Evolutionary conservation across 2,329 filamentous ascomycete species (phyloP), one percentile per base, ranked within the genome.

Genomic region (Metarhizium sp.): DNA sequence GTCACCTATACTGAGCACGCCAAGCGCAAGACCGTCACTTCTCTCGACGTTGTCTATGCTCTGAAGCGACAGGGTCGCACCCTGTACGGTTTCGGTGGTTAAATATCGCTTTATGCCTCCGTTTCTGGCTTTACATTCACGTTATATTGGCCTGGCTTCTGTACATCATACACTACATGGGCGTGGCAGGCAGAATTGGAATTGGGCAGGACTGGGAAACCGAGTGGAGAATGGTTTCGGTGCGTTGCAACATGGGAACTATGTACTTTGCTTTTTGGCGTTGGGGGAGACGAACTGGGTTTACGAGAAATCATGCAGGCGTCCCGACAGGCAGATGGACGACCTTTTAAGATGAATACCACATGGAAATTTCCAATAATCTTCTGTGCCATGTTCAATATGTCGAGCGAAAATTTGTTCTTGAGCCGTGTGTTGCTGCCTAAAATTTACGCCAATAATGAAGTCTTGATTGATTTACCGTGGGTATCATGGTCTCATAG

Each of bases 71-170:
- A 86, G 75, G 82, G 82, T 70, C 80, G 87, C 69, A 88, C 88
- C 71, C 86, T 92, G 63, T 92, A 92, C 81, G 88, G 88, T 79
- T 92, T 92, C 82, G 88, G 88, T 81, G 88, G 88, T 82, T 92
- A 88, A 84, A 43, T 59, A 48, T 54, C 13, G 50, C 45, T 40
- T 55, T 53, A 51, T 43, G n/a, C 25, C 25, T 45, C 47, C 18
- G 54, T 16, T 8, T 6, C n/a, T 10, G 30, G 20, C 13, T 30
- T 48, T 30, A 29, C 14, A 1, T 48, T 43, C 34, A 48, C 34
- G 34, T 25, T 13, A 40, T 13, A 32, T 20, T 18, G 42, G 34
- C 49, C 46, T 46, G 34, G 30, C 30, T 47, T 45, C 52, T 57
- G 52, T 58, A 55, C 46, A 58, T 55, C 20, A 55, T 52, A 30